Base-by-base conservation (phyloP, 495 filamentous ascomycete species). In the Xylaria sp. region DNA sequence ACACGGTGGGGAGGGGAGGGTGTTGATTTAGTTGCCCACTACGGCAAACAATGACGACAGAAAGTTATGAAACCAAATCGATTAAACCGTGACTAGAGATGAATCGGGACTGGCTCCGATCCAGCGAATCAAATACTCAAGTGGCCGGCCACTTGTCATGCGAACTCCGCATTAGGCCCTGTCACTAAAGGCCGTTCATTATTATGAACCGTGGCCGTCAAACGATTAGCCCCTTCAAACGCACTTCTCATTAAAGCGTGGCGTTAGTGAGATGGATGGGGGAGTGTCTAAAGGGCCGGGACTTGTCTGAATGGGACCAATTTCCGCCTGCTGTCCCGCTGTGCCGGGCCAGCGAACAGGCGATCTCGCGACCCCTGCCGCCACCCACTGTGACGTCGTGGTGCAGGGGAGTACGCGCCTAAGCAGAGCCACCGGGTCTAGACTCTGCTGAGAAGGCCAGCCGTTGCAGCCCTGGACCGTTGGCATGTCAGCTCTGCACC, bases 371-470 rank as follows among this genome's bases (percentile, higher is more conserved):
- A 66, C 48, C 48, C 48, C 35, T 43, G 48, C 3, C 35, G 35
- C 35, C 48, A 29, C 48, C 35, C 35, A 50, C 62, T 33, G 44
- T 53, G 64, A 67, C 64, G 64, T 67, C 31, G 64, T 48, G 64
- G 41, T 48, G 64, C 64, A 67, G 64, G 64, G 64, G 64, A 67
- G 33, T 9, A 52, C 62, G 64, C 64, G 64, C 64, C 64, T 67
- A 67, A 48, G n/a, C n/a, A n/a, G n/a, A n/a, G 55, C 52, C 62
- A 52, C 62, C 44, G 62, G 61, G 62, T 44, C 62, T 52, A 17
- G 62, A 24, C 48, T 67, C 64, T 53, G 64, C 64, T 67, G 64
- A 67, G n/a, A n/a, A n/a, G 43, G 64, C 64, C 35, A 67, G 64
- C 64, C 48, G 48, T 53, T 53, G 24, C 48, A 26, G 64, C 64